Evolutionary conservation across 345 rosid species (phyloP), one percentile per base, ranked within the genome.

Genomic region (Iberis pinnata): DNA sequence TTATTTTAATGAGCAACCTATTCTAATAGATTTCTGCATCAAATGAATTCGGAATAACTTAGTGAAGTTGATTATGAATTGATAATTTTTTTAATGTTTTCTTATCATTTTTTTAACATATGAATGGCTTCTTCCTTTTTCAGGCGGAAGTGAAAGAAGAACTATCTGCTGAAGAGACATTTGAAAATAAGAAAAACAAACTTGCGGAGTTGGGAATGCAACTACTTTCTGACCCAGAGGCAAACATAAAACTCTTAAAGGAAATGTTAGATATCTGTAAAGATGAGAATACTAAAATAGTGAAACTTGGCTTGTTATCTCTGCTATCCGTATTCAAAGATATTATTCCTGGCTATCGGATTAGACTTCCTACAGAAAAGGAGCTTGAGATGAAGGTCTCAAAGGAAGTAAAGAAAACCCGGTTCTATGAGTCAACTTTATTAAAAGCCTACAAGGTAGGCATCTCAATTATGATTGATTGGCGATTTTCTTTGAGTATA

Each of bases 381-480:
- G 95, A 88, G 83, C 77, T 81, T 11, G 95, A 92, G 80, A 88
- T 88, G 97, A 92, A 88, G 72, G 78, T 92, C 64, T 92, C 98
- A 55, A 85, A 85, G 78, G 98, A 83, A 46, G 88, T 88, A 53
- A 85, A 84, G 71, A 92, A 85, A 79, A 83, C 77, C 70, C 78
- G 97, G 46, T 78, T 65, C 61, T 83, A 81, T 73, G 97, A 92
- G 69, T 85, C 97, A 18, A 81, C 85, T 20, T 80, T 92, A 56
- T 56, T 92, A 60, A 77, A 81, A 29, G 67, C 71, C 8, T 92
- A 92, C 79, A 88, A 92, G 97, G 98, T 92, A 51, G 56, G 54
- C 60, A 43, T 43, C 7, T 43, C 17, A 29, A 11, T 38, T 31
- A 10, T 46, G 32, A 7, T 13, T 48, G 25, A 26, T 12, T 18